These are phyloP conservation scores for Mycena rosella DNA, from an alignment of 768 basidiomycete genomes.

Conservation along the genomic window DNA sequence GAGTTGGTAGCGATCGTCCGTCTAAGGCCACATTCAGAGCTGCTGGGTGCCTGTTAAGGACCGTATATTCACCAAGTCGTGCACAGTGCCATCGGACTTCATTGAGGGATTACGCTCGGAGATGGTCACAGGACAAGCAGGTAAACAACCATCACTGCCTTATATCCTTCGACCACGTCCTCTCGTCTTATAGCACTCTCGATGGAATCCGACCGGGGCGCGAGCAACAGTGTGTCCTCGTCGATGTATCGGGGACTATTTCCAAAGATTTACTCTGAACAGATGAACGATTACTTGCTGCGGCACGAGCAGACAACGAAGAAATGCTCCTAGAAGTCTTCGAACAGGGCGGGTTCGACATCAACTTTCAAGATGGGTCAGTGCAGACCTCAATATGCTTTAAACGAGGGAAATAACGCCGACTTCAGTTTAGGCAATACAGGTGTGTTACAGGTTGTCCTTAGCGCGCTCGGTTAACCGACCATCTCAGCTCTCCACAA, in stretches of 20 bases:
- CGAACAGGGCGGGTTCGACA: constrained; percentile 68
- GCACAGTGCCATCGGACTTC: constrained; percentile 8
- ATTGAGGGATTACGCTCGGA: neutral
- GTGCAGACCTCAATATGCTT: constrained; percentile 45
- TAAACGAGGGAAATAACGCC: constrained; percentile 40
- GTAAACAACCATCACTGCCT: constrained; percentile 2
- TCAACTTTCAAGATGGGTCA: constrained; percentile 85
- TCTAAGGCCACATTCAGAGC: constrained; percentile 38
- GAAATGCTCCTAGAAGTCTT: constrained; percentile 75
- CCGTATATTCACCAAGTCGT: constrained; percentile 35
- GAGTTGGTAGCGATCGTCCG: constrained; percentile 48
- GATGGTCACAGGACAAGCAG: constrained; percentile 29
- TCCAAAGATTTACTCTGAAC: constrained; percentile 11
- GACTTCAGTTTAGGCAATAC: constrained; percentile 77
- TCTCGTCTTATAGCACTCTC: constrained; percentile 28
- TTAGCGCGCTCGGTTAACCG: neutral
- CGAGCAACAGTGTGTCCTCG: constrained; percentile 48
- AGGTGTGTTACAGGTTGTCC: constrained; percentile 56
- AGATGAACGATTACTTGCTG: constrained; percentile 82
- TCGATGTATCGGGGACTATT: neutral
- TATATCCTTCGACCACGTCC: constrained; percentile 32
- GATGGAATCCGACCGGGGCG: constrained; percentile 42
- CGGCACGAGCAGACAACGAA: constrained; percentile 80
- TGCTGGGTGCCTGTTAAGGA: constrained; percentile 22
- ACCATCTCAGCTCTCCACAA: constrained; percentile 70